These are phyloP conservation scores for Botryotinia globosa DNA, from an alignment of 2,329 filamentous ascomycete genomes.

Conservation along the genomic window DNA sequence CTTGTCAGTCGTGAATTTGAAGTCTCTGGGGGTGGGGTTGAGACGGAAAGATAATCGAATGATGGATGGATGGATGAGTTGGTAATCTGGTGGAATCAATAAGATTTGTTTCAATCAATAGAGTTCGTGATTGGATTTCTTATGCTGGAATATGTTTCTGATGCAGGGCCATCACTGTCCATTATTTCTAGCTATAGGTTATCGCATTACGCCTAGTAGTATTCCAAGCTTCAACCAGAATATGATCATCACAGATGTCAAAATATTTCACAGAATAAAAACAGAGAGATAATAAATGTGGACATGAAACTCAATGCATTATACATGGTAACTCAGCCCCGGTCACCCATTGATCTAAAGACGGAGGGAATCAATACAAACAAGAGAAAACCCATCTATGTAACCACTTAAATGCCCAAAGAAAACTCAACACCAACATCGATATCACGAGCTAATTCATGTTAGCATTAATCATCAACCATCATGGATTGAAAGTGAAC, in stretches of 20 bases:
- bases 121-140: neutral
- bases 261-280: neutral
- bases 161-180: neutral
- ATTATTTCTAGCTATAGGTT: neutral
- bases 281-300: neutral
- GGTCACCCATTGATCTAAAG: slow-evolving; percentile 29
- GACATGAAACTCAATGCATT: slow-evolving; percentile 29
- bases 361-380: slow-evolving; percentile 38
- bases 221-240: neutral
- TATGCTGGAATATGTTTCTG: neutral
- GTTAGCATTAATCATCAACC: slow-evolving; percentile 31
- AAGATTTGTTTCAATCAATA: neutral
- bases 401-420: slow-evolving; percentile 70
- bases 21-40: no score
- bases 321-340: slow-evolving; percentile 35
- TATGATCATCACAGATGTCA: neutral
- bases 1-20: neutral
- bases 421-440: slow-evolving; percentile 96
- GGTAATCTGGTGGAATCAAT: neutral
- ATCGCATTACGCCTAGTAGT: neutral
- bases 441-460: slow-evolving; percentile 73
- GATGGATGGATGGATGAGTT: neutral
- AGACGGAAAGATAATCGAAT: neutral
- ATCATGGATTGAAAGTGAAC: slow-evolving; percentile 39
- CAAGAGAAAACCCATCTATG: slow-evolving; percentile 29